A percentile compares a stretch with the other conserved stretches of the same genome.
phyloP scores from a whole-genome alignment of 2,329 filamentous ascomycete species.

The Pestalotiopsis sp. region DNA sequence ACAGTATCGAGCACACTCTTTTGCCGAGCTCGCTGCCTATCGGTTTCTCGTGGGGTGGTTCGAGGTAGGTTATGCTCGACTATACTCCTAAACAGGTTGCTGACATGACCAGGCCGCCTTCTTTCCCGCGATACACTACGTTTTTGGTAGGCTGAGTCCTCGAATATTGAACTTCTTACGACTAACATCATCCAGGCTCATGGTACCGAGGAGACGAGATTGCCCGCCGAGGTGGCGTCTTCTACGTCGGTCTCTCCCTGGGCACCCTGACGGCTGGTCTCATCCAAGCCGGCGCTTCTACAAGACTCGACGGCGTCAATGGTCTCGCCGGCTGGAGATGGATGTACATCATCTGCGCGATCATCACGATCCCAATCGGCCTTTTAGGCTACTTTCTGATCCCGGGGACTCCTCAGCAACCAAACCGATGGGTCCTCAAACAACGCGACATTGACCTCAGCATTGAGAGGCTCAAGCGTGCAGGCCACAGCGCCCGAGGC shows the following conservation, averaged over 20 bases:
- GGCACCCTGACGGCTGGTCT: constrained; percentile 53
- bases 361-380: constrained; percentile 56
- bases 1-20: constrained; percentile 49
- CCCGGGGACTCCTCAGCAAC: constrained; percentile 40
- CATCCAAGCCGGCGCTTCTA: constrained; percentile 43
- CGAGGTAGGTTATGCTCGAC: constrained; percentile 31
- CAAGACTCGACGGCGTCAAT: constrained; percentile 40
- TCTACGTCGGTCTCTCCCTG: constrained; percentile 50
- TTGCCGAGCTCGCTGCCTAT: constrained; percentile 50
- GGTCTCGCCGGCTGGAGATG: constrained; percentile 53
- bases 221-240: constrained; percentile 48
- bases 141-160: constrained; percentile 25
- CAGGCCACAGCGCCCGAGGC: constrained; percentile 26
- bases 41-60: constrained; percentile 55
- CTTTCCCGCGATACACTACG: constrained; percentile 40
- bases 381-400: constrained; percentile 51
- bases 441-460: constrained; percentile 45
- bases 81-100: not conserved
- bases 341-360: constrained; percentile 54
- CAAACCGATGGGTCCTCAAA: constrained; percentile 19
- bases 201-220: constrained; percentile 52
- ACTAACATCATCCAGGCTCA: constrained; percentile 31
- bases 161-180: not conserved
- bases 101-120: constrained; percentile 28
- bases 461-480: constrained; percentile 41